Base-by-base conservation (phyloP, 129 eudicot genomes). In the Tagetes erecta region DNA sequence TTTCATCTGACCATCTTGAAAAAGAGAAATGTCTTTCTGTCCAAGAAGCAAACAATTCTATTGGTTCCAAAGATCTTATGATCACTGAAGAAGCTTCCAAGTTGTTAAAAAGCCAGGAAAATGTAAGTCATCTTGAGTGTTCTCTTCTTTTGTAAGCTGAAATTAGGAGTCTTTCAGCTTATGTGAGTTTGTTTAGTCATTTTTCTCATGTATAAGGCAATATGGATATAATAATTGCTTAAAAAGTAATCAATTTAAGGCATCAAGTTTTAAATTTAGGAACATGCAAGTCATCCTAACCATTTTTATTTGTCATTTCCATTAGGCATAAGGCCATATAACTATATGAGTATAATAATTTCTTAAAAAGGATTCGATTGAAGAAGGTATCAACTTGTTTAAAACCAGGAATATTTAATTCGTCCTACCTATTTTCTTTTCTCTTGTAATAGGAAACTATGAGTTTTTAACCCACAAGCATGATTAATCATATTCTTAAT, bases 401-500 rank as follows among this genome's bases (percentile, higher is more conserved):
- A 58, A 78, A 75, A 75, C 30, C 63, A 80, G 78, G 81, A 80
- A 80, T 55, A 36, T 83, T 96, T 87, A 82, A 87, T 70, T 67
- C 42, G 12, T 62, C 41, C 45, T 62, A 37, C 36, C 46, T 9
- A n/a, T 62, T 62, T 8, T 9, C 64, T 58, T 58, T 58, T 58
- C n/a, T 53, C 59, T 31, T 62, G 45, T 62, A 33, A 58, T 8
- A 8, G 39, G 39, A 33, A 10, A 58, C 1, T 34, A 8, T 33
- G 35, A 62, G 67, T 62, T 5, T 2, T 37, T 36, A 40, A 37
- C 45, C 67, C 37, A 62, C 13, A 37, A 36, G 31, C 67, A 62
- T 37, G 67, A 27, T 36, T 62, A 57, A 39, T 62, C 67, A 37
- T 62, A 35, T 37, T 35, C 10, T 36, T 37, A 49, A 50, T 8